phyloP scores from a whole-genome alignment of 2,329 filamentous ascomycete genomes.

The Torrubiellomyces zombiae region DNA sequence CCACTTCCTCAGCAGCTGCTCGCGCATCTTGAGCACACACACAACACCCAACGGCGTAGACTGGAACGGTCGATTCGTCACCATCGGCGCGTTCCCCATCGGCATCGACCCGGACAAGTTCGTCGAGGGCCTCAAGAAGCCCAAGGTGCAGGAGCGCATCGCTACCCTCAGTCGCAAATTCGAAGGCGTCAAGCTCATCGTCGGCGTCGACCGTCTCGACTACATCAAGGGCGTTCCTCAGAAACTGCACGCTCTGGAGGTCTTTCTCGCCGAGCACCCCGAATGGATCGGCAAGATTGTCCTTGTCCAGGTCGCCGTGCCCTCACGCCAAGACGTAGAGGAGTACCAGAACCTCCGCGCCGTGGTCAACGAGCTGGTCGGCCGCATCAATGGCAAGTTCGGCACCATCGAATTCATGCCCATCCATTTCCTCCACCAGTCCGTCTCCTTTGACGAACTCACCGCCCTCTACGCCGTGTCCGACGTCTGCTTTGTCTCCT shows the following conservation, averaged over 20 bases:
- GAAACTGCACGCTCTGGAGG: constrained; percentile 89
- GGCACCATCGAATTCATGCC: constrained; percentile 98
- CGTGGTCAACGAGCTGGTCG: constrained; percentile 91
- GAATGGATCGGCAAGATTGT: constrained; percentile 98
- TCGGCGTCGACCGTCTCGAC: constrained; percentile 89
- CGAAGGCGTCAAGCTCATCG: constrained; percentile 87
- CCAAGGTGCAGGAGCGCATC: constrained; percentile 77
- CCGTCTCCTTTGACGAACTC: constrained; percentile 84
- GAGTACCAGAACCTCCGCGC: constrained; percentile 94
- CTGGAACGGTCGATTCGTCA: constrained; percentile 74
- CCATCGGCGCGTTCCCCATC: constrained; percentile 90
- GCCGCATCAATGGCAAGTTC: constrained; percentile 92
- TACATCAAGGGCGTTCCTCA: constrained; percentile 99
- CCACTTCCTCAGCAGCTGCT: constrained; percentile 92
- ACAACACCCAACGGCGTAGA: constrained; percentile 91
- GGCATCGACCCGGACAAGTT: constrained; percentile 98
- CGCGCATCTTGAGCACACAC: constrained; percentile 63
- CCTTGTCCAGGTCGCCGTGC: constrained; percentile 87
- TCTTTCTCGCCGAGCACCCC: constrained; percentile 91
- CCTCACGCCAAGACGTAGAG: constrained; percentile 87
- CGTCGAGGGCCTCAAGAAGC: constrained; percentile 69
- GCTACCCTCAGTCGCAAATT: constrained; percentile 76
- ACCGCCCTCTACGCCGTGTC: constrained; percentile 85
- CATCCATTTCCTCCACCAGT: constrained; percentile 96
- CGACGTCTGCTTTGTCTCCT: constrained; percentile 83